Evolutionary conservation across 1,139 yeast species (phyloP).

Genomic region (Eremothecium sinecaudum): DNA sequence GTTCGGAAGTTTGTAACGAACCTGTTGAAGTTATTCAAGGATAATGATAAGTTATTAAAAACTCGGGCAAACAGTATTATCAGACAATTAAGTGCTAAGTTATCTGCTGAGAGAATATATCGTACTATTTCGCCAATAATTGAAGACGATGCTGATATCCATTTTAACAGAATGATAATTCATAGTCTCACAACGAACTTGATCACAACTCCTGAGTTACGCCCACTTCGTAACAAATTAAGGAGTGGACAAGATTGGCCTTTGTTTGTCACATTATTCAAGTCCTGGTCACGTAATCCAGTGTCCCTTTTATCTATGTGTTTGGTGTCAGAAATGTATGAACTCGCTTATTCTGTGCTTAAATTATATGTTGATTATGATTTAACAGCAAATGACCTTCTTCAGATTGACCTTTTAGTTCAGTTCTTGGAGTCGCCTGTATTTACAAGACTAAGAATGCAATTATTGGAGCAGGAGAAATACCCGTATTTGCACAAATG

Average conservation of each 20-base stretch:
- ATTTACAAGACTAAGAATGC: conserved; percentile 77
- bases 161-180: conserved; percentile 71
- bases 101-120: conserved; percentile 77
- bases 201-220: conserved; percentile 79
- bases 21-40: conserved; percentile 58
- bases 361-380: conserved; percentile 70
- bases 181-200: conserved; percentile 82
- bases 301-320: conserved; percentile 85
- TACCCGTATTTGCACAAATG: conserved; percentile 80
- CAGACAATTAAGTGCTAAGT: conserved; percentile 70
- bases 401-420: conserved; percentile 72
- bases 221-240: conserved; percentile 58
- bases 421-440: conserved; percentile 83
- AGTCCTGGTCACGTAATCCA: conserved; percentile 88
- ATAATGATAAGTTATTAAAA: conserved; percentile 53
- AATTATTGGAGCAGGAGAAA: conserved; percentile 75
- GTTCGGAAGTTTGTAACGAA: conserved; percentile 70
- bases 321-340: conserved; percentile 79
- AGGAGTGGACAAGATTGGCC: conserved; percentile 56
- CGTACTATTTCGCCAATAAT: conserved; percentile 72
- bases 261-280: conserved; percentile 68
- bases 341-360: conserved; percentile 72
- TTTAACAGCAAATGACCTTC: conserved; percentile 51
- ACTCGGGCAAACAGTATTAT: conserved; percentile 77
- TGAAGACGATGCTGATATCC: conserved; percentile 51